A percentile compares a stretch with the other conserved stretches of the same genome.
phyloP scores from a whole-genome alignment of 306 rosid genomes.

The Myrica gale region DNA sequence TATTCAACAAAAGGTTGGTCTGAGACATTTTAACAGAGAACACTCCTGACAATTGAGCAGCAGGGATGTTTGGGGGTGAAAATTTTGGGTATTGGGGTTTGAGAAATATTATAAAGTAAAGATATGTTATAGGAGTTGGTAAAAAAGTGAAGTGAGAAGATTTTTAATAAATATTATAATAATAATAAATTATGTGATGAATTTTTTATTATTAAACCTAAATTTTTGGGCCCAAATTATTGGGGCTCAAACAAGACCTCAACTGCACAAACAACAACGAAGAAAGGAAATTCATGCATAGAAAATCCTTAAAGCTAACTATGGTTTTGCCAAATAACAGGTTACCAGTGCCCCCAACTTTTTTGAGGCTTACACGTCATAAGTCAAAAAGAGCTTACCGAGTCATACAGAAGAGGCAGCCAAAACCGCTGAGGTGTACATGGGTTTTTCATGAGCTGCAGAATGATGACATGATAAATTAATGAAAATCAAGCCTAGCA shows the following conservation, averaged over 20 bases:
- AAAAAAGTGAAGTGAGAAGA: too few species aligned
- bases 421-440: conserved; percentile 93
- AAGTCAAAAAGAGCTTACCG: conserved; percentile 50
- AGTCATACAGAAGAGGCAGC: conserved; percentile 84
- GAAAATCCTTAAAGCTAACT: neutral
- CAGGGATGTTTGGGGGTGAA: too few species aligned
- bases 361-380: too few species aligned
- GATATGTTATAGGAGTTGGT: too few species aligned
- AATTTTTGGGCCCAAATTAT: too few species aligned
- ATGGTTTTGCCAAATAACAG: neutral
- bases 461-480: neutral
- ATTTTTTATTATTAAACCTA: too few species aligned
- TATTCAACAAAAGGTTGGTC: conserved; percentile 73
- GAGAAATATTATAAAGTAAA: too few species aligned
- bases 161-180: too few species aligned
- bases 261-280: conserved; percentile 47
- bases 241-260: too few species aligned
- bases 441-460: conserved; percentile 88
- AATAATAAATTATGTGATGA: too few species aligned
- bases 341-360: neutral
- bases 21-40: conserved; percentile 66
- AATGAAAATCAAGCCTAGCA: neutral
- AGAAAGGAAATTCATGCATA: neutral
- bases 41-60: conserved; percentile 74
- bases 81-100: too few species aligned